Percentiles rank a stretch among this genome's conserved stretches.
phyloP scores from a whole-genome alignment of 768 basidiomycete genomes.

The Rhodotorula paludigena region DNA sequence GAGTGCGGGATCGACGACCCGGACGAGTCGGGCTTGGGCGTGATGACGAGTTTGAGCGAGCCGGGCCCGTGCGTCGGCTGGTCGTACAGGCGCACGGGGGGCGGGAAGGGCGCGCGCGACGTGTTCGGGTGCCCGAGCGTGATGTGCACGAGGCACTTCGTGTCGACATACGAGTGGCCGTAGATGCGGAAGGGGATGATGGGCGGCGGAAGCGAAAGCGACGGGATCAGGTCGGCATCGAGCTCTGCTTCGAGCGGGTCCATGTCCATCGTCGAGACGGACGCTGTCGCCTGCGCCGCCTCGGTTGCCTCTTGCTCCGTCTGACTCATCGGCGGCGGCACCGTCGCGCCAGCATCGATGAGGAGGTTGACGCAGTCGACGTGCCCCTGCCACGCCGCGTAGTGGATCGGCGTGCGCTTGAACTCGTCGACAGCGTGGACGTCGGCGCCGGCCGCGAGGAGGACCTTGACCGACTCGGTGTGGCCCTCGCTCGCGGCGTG shows the following conservation, averaged over 20 bases:
- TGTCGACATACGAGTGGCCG: slow-evolving; percentile 91
- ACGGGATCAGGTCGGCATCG: slow-evolving; percentile 85
- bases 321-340: neutral
- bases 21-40: slow-evolving; percentile 72
- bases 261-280: slow-evolving; percentile 45
- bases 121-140: slow-evolving; percentile 67
- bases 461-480: slow-evolving; percentile 63
- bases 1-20: slow-evolving; percentile 72
- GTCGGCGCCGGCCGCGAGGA: slow-evolving; percentile 72
- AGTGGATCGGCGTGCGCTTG: slow-evolving; percentile 77
- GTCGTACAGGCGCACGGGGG: slow-evolving; percentile 53
- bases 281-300: slow-evolving; percentile 17
- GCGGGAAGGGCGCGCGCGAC: slow-evolving; percentile 44
- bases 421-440: slow-evolving; percentile 76
- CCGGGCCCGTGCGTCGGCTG: slow-evolving; percentile 46
- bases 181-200: slow-evolving; percentile 98
- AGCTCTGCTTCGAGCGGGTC: slow-evolving; percentile 53
- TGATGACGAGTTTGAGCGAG: slow-evolving; percentile 91
- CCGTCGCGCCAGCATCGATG: slow-evolving; percentile 49
- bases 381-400: slow-evolving; percentile 95
- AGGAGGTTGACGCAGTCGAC: slow-evolving; percentile 62
- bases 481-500: slow-evolving; percentile 88
- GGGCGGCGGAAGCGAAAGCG: slow-evolving; percentile 89
- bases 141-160: slow-evolving; percentile 75
- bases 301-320: neutral